phyloP scores from a whole-genome alignment of 2,329 filamentous ascomycete genomes.

The Fusarium ambrosium region DNA sequence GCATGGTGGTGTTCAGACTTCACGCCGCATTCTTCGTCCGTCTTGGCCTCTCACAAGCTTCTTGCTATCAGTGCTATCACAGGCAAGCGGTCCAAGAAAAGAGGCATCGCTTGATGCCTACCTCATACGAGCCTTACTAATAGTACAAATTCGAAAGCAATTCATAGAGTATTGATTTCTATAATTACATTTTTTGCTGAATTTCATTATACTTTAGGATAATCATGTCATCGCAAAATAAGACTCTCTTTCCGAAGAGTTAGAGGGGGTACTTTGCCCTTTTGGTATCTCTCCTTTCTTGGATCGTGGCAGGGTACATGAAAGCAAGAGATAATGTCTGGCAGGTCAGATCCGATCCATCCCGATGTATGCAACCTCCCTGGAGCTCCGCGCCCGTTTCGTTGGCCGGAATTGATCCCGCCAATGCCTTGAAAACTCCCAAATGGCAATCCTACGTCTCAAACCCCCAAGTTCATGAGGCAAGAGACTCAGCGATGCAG shows the following conservation, averaged over 20 bases:
- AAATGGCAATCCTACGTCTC: not conserved
- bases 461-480: not conserved
- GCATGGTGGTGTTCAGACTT: not conserved
- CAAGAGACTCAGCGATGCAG: not conserved
- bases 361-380: not conserved
- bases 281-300: too few species aligned
- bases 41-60: constrained; percentile 13
- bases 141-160: too few species aligned
- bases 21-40: not conserved
- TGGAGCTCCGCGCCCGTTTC: not conserved
- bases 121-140: too few species aligned
- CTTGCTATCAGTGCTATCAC: not conserved
- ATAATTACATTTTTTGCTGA: too few species aligned
- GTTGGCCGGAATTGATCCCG: not conserved
- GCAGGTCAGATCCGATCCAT: not conserved
- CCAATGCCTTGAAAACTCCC: not conserved
- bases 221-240: too few species aligned
- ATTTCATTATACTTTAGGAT: too few species aligned
- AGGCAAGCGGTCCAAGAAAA: too few species aligned
- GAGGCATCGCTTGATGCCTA: too few species aligned
- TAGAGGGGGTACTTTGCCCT: too few species aligned
- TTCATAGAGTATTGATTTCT: too few species aligned
- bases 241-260: too few species aligned
- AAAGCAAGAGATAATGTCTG: not conserved
- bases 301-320: not conserved